phyloP scores from a whole-genome alignment of 352 stramenopile genomes.

The Saprolegnia diclina region DNA sequence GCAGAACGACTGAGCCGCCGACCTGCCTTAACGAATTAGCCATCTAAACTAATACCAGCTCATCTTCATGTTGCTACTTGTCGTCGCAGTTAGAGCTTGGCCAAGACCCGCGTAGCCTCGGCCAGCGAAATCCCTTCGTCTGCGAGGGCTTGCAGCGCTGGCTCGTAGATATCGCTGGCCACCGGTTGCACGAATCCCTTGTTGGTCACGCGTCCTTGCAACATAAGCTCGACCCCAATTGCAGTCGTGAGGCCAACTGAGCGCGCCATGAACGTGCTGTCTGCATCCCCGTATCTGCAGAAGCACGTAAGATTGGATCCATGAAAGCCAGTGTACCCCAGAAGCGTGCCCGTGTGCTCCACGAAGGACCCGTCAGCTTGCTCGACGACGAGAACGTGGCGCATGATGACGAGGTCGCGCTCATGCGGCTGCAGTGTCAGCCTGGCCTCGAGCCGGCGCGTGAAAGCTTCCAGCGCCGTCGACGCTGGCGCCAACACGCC shows the following conservation, averaged over 20 bases:
- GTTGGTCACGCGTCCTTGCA: conserved; percentile 41
- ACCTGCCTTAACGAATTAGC: not conserved
- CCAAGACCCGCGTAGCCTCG: not conserved
- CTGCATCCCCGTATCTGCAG: conserved; percentile 25
- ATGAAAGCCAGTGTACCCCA: conserved; percentile 43
- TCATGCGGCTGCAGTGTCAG: conserved; percentile 56
- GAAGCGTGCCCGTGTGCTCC: conserved; percentile 47
- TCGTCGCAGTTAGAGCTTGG: too few species aligned
- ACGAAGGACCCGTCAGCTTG: conserved; percentile 40
- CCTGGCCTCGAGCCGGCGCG: conserved; percentile 48
- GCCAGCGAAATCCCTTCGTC: conserved; percentile 44
- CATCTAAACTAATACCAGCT: conserved; percentile 13
- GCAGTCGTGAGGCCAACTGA: conserved; percentile 81
- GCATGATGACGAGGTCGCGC: conserved; percentile 72
- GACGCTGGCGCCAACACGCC: conserved; percentile 24
- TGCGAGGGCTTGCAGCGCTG: conserved; percentile 37
- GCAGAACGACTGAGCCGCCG: conserved; percentile 10
- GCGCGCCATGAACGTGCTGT: conserved; percentile 76
- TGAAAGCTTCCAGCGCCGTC: conserved; percentile 38
- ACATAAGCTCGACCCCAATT: conserved; percentile 66
- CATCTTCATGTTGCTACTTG: not conserved
- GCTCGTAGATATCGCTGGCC: conserved; percentile 48
- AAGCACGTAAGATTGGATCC: not conserved
- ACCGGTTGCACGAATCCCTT: conserved; percentile 57
- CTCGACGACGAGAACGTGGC: conserved; percentile 40